These are phyloP conservation scores for Fusarium hainanense DNA, from an alignment of 2,329 filamentous ascomycete species.

Conservation along the genomic window DNA sequence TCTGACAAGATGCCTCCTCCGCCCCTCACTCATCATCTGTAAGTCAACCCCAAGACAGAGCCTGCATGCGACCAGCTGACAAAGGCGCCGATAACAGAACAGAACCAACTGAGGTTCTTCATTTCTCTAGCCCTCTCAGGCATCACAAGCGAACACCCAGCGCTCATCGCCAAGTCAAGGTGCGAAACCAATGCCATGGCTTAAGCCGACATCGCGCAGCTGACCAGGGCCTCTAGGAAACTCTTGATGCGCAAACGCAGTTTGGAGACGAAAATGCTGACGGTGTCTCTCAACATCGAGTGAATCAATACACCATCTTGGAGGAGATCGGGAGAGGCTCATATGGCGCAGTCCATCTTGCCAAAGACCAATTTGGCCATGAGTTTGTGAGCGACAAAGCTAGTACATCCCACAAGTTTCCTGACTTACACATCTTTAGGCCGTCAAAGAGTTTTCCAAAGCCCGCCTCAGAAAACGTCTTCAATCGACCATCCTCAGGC, in stretches of 20 bases:
- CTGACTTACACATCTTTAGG: slow-evolving; percentile 62
- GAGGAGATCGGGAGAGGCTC: slow-evolving; percentile 97
- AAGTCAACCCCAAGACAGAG: slow-evolving; percentile 49
- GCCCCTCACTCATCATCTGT: slow-evolving; percentile 55
- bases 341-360: slow-evolving; percentile 92
- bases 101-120: slow-evolving; percentile 53
- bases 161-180: slow-evolving; percentile 68
- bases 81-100: slow-evolving; percentile 51
- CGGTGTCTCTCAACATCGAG: slow-evolving; percentile 81
- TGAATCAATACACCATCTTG: slow-evolving; percentile 95
- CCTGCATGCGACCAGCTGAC: slow-evolving; percentile 12
- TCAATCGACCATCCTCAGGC: slow-evolving; percentile 84
- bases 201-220: slow-evolving; percentile 3
- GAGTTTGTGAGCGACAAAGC: slow-evolving; percentile 79
- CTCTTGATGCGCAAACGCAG: slow-evolving; percentile 87
- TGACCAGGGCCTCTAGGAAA: slow-evolving; percentile 70
- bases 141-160: slow-evolving; percentile 69
- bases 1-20: slow-evolving; percentile 46
- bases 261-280: slow-evolving; percentile 88
- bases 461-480: slow-evolving; percentile 87
- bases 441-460: slow-evolving; percentile 98
- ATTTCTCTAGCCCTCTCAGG: slow-evolving; percentile 65
- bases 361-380: slow-evolving; percentile 86
- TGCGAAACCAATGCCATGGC: slow-evolving; percentile 40
- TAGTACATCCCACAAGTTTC: neutral